Base-by-base conservation (phyloP, 2,329 filamentous ascomycete genomes). In the Furcasterigmium furcatum region DNA sequence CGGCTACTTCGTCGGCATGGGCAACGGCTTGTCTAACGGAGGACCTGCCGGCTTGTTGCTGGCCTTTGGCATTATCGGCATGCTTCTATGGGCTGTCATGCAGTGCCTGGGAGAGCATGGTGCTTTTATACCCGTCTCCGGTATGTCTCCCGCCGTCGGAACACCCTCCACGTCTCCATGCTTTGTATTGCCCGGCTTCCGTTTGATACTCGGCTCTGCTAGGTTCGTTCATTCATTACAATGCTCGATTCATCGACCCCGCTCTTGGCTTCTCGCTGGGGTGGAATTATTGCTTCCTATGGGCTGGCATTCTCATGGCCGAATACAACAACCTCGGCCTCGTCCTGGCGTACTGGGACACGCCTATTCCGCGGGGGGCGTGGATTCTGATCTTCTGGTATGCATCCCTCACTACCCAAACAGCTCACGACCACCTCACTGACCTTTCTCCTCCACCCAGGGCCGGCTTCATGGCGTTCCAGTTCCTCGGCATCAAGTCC, bases 361-460 rank as follows among this genome's bases (percentile, higher is more conserved):
- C 38, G 72, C 74, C 48, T 80, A 22, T 86, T 43, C 82, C 82
- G 0, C 80, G 80, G 2, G 84, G 80, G 73, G 82, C 75, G 0
- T 65, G 85, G 38, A 82, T 79, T 53, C 56, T 85, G 43, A 81
- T 85, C 25, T 82, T 85, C 52, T 76, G 80, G 67, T 66, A 74
- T 6, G 59, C 81, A 9, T 8, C 8, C 25, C 3, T 60, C 84
- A n/a, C n/a, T n/a, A n/a, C n/a, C n/a, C n/a, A n/a, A n/a, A n/a
- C n/a, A n/a, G n/a, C n/a, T n/a, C 29, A 73, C 84, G 9, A 64
- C 57, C 0, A 24, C 4, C 3, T 5, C 5, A 19, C 24, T 21
- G 9, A n/a, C n/a, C n/a, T n/a, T n/a, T n/a, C n/a, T n/a, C n/a
- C n/a, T n/a, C n/a, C n/a, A n/a, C 21, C 8, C 3, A 18, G 8